A percentile compares a stretch with the other conserved stretches of the same genome.
These are phyloP conservation scores for Leucoagaricus sp. DNA, from an alignment of 1,284 basidiomycete genomes.

Conservation along the genomic window DNA sequence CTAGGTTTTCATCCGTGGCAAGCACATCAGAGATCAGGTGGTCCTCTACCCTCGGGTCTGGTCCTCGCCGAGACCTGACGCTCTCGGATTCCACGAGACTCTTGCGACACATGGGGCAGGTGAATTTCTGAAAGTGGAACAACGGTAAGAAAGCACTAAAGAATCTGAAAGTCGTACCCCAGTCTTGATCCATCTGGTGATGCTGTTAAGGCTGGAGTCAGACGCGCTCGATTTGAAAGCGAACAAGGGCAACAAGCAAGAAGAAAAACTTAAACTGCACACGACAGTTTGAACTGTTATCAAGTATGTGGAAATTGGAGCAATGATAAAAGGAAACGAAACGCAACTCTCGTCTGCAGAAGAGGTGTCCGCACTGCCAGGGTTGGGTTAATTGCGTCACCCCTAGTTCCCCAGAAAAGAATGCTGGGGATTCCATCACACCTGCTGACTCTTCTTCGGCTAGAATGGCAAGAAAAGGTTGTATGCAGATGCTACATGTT, in stretches of 20 bases:
- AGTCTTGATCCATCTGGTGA: conserved; percentile 62
- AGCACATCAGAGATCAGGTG: neutral
- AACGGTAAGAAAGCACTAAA: neutral
- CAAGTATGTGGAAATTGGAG: neutral
- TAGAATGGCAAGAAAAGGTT: conserved; percentile 60
- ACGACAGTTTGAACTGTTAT: no score
- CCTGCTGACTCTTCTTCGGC: conserved; percentile 70
- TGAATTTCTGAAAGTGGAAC: conserved; percentile 46
- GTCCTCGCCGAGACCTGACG: neutral
- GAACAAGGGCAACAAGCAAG: neutral
- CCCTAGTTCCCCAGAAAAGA: conserved; percentile 64
- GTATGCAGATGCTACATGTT: conserved; percentile 71
- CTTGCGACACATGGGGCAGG: conserved; percentile 62
- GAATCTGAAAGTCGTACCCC: conserved; percentile 43
- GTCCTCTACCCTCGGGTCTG: neutral
- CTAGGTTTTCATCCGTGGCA: neutral
- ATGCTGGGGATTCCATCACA: conserved; percentile 75
- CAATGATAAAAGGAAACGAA: conserved; percentile 1
- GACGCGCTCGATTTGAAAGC: neutral
- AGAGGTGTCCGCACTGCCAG: conserved; percentile 69
- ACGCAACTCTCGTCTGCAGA: conserved; percentile 73
- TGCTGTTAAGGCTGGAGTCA: conserved; percentile 38
- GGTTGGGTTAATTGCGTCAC: conserved; percentile 58
- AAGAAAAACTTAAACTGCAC: no score
- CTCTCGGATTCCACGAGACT: conserved; percentile 36